Evolutionary conservation across 1,284 basidiomycete genomes (phyloP), one percentile per base, ranked within the genome.

Genomic region (Ustilago shanxiensis): DNA sequence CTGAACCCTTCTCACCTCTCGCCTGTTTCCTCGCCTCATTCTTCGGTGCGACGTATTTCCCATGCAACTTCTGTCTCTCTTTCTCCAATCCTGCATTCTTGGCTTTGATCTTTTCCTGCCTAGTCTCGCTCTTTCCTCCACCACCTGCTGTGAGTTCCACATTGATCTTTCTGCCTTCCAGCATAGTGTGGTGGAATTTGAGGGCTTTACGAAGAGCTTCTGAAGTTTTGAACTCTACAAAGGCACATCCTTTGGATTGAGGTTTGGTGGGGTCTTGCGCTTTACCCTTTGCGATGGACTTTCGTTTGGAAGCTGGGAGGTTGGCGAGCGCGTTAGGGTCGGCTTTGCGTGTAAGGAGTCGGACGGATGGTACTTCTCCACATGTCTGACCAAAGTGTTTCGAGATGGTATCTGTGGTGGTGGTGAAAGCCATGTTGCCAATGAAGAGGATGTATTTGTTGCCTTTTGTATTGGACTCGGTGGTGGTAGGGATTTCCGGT

Each of bases 91-190:
- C 79, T 1, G 65, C 65, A 53, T 86, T 86, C 79, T 85, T 85
- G 5, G 59, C 67, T 60, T 78, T 73, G 66, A 86, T 86, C 77
- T 84, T 86, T 24, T 84, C 76, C 64, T 62, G 66, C 31, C 84
- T 67, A 2, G 56, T 59, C 47, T 72, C 62, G 26, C 72, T 61
- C 64, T 83, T 82, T n/a, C 84, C 84, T 5, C 84, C 84, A 3
- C 84, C 84, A 9, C 84, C 84, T 0, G 84, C 84, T 0, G 83
- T 85, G 18, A 86, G 71, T 56, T 86, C 84, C 7, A 86, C 84
- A 53, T 86, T 86, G 63, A 86, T 86, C 61, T 79, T 77, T 4
- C 84, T 73, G 5, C 83, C 83, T 22, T 78, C 81, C 28, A 85
- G 63, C 64, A 79, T 60, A 28, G 83, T 84, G 29, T 85, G 84